Evolutionary conservation across 2,329 filamentous ascomycete species (phyloP).

Genomic region (Fusarium sp.): DNA sequence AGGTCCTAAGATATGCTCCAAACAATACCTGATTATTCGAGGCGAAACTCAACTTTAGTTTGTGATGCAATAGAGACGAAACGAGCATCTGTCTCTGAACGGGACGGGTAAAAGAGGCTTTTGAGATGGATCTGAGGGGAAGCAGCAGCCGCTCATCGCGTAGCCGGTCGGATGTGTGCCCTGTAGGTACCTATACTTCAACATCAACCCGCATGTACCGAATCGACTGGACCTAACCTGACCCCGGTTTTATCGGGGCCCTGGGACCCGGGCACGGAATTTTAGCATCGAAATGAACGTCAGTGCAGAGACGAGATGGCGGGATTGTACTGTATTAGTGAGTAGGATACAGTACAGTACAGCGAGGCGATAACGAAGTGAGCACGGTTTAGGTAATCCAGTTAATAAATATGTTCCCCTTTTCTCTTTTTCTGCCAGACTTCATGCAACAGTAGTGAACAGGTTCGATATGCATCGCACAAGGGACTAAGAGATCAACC

Average conservation of each 20-base stretch:
- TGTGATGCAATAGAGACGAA: conserved; percentile 8
- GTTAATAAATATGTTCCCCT: not conserved
- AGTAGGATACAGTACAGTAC: not conserved
- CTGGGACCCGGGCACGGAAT: conserved; percentile 16
- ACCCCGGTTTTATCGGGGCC: conserved; percentile 27
- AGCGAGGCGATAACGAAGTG: not conserved
- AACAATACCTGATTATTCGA: not conserved
- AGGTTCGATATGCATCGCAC: not conserved
- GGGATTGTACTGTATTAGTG: conserved; percentile 15
- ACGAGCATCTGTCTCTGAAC: not conserved
- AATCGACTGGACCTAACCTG: conserved; percentile 10
- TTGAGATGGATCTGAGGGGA: conserved; percentile 1
- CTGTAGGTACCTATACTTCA: conserved; percentile 6
- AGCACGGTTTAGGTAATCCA: not conserved
- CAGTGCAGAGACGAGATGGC: conserved; percentile 12
- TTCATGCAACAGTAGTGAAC: not conserved
- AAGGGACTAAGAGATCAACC: conserved; percentile 12
- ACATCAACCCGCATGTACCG: conserved; percentile 21
- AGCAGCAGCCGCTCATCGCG: not conserved
- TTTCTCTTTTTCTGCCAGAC: not conserved
- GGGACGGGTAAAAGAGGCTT: conserved; percentile 38
- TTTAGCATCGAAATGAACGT: conserved; percentile 18
- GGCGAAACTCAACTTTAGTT: conserved; percentile 1
- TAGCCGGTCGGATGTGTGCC: conserved; percentile 5
- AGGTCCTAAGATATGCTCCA: not conserved